Evolutionary conservation across 2,329 filamentous ascomycete species (phyloP), one percentile per base, ranked within the genome.

Genomic region (Alternaria rosae): DNA sequence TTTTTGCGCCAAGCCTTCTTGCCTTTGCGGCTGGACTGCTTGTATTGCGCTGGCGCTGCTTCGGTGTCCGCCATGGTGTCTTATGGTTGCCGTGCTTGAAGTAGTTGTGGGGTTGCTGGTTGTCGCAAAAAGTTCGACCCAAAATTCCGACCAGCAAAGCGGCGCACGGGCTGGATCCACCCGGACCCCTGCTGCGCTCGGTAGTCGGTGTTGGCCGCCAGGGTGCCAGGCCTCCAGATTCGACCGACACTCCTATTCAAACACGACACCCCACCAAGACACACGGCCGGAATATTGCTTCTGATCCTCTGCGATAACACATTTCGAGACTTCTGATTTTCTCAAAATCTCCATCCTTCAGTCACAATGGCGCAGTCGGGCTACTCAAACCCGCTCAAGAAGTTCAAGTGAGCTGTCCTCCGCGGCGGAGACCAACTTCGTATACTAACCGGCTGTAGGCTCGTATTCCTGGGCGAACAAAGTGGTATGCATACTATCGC

Each of bases 1-100:
- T 99, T 97, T 81, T 98, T 99, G 76, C 95, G 88, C 95, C 95
- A 99, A 30, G 95, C 94, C 83, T 97, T 98, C 82, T 98, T 98
- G 73, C 96, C 95, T 80, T 99, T 99, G 77, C 95, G 87, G 6
- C 94, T 98, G 25, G 93, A 88, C 80, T 99, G 95, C 67, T 88
- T 93, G 81, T 91, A 89, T 70, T 96, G 92, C 66, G 90, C 88
- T 11, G 93, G 94, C 17, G 92, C 91, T 35, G 85, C 81, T 12
- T 70, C 71, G 23, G 66, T 58, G 50, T 66, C 67, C 7, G 69
- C 68, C 71, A 74, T 74, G n/a, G 26, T 64, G 17, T 47, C 32
- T 44, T 53, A 26, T 13, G 21, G 57, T 58, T 38, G 61, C 44
- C n/a, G 54, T 47, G 35, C 35, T 17, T 21, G 38, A 47, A 58